Percentiles rank a stretch among this genome's conserved stretches.
phyloP scores from a whole-genome alignment of 1,284 basidiomycete genomes.

The Clitocybe nebularis region DNA sequence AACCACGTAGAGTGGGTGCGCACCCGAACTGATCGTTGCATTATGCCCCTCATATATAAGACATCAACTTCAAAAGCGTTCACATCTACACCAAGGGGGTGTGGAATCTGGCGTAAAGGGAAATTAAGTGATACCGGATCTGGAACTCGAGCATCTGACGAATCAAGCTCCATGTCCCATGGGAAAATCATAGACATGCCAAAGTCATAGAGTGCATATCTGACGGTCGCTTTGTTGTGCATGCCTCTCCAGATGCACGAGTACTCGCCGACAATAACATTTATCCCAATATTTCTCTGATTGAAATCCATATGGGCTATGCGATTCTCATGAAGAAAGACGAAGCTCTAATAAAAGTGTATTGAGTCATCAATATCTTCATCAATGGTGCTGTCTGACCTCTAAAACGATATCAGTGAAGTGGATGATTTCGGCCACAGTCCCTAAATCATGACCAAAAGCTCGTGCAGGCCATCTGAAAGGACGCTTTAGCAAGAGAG shows the following conservation, averaged over 20 bases:
- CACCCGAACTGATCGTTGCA: conserved; percentile 7
- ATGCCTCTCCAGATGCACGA: not conserved
- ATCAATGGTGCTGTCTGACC: not conserved
- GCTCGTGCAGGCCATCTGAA: not conserved
- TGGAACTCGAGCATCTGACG: conserved; percentile 1
- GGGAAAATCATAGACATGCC: conserved; percentile 7
- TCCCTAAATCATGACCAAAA: conserved; percentile 8
- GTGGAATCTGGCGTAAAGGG: not conserved
- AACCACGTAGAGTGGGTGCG: not conserved
- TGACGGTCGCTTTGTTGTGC: conserved; percentile 1
- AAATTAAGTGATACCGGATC: not conserved
- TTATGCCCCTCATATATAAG: not conserved
- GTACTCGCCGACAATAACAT: conserved; percentile 4
- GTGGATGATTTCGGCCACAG: not conserved
- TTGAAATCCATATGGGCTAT: conserved; percentile 17
- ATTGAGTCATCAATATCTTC: not conserved
- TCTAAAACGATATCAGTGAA: conserved; percentile 3
- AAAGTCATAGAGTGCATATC: conserved; percentile 12
- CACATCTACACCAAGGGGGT: not conserved
- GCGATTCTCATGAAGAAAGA: conserved; percentile 15
- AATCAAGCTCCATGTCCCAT: conserved; percentile 2
- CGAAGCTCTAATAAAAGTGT: conserved; percentile 7
- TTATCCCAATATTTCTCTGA: conserved; percentile 12
- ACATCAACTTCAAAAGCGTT: conserved; percentile 13
- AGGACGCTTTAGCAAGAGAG: not conserved